Base-by-base conservation (phyloP, 2,329 filamentous ascomycete species). In the Aspergillus novoparasiticus region DNA sequence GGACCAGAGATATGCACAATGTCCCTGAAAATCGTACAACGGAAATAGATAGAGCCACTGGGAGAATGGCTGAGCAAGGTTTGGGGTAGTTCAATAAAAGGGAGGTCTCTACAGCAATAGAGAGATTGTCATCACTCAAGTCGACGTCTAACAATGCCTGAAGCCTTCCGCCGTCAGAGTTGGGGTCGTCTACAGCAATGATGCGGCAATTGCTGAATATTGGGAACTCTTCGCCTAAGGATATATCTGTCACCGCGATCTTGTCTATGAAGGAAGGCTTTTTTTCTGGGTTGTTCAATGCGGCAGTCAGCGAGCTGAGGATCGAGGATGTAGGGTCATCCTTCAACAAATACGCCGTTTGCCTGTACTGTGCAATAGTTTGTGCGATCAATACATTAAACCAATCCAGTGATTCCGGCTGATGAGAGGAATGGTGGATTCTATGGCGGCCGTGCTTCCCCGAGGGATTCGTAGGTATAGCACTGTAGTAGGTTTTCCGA, bases 191-290 rank as follows among this genome's bases (percentile, higher is more conserved):
- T 0, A 97, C 92, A 2, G 94, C 93, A 64, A 97, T 97, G 60
- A 99, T 91, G 63, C 95, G 89, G 74, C 95, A 98, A 78, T 99
- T 99, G 82, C 94, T 97, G 78, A 99, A 96, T 59, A 99, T 99
- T 32, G 95, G 95, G 68, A 98, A 99, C 72, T 99, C 95, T 72
- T 99, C 95, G 34, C 95, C 95, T 5, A 99, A 83, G 57, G 90
- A 96, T 64, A 99, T 88, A 79, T 99, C 94, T 2, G 94, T 97
- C 59, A 99, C 92, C 30, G 89, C 90, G 66, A 99, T 98, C 74
- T 95, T 91, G 75, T 96, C 94, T 36, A 99, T 84, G 77, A 96
- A 99, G 68, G 94, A 91, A 0, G 95, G 95, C 60, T 95, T 90
- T 64, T 95, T 91, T 51, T 89, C 89, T 12, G 87, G 85, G n/a